Evolutionary conservation across 371 early-diverging fungal species (phyloP), one percentile per base, ranked within the genome.

Genomic region (Actinomucor elegans): DNA sequence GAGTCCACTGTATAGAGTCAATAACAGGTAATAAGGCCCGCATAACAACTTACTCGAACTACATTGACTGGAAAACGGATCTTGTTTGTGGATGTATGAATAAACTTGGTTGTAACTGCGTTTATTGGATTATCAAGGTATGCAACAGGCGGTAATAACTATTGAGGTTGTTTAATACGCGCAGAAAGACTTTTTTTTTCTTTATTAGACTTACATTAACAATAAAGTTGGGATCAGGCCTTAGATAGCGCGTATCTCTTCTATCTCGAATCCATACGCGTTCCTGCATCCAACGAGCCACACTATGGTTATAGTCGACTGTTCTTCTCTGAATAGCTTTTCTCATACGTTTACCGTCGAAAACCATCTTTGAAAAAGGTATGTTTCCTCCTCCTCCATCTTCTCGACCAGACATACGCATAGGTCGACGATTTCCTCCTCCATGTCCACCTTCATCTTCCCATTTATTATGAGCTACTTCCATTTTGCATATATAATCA

Each of bases 21-120:
- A 23, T 7, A 3, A 24, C 5, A 9, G 0, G 26, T 10, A 5
- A 34, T 4, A 15, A 5, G 5, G 26, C 14, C 38, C 23, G 6
- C 9, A 20, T 1, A 8, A 3, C 17, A 15, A 62, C 79, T 59
- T 85, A 92, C 94, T 66, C 88, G 73, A 40, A 98, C 89, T 12
- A 92, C 94, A 67, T 99, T 99, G 27, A 99, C 90, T 8, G 99
- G 99, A 67, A 91, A 96, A 56, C 95, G 71, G 35, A 91, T 84
- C 73, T 99, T 99, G 76, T 99, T 99, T 15, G 95, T 93, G 20
- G 99, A 95, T 0, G 96, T 91, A 69, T 99, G 99, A 14, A 97
- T 89, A 66, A 92, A 97, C 71, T 94, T 90, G 23, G 97, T 93
- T 0, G 97, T 85, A 2, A 96, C 80, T 4, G 92, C 90, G 42